These are phyloP conservation scores for Celoporthe dispersa DNA, from an alignment of 2,329 filamentous ascomycete species.

Conservation along the genomic window DNA sequence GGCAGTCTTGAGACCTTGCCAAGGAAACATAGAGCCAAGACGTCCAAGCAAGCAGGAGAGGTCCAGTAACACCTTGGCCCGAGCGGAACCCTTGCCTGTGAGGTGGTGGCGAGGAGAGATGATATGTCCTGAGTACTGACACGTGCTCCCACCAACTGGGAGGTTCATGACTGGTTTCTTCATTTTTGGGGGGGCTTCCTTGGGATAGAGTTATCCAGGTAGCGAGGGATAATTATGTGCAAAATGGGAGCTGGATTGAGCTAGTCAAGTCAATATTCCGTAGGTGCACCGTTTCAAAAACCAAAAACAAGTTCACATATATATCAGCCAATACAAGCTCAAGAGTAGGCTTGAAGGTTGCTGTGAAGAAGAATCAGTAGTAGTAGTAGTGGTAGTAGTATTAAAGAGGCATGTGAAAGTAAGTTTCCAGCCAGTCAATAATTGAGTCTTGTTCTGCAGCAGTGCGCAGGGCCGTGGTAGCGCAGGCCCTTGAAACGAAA, in stretches of 20 bases:
- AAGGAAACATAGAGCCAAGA: conserved; percentile 34
- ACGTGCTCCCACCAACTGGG: background rate
- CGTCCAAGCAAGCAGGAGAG: background rate
- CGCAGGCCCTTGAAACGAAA: conserved; percentile 7
- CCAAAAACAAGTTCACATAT: background rate
- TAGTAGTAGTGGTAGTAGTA: too few relatives aligned
- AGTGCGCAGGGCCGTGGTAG: background rate
- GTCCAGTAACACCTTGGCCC: too few relatives aligned
- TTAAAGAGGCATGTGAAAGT: background rate
- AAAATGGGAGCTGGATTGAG: too few relatives aligned
- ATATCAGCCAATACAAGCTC: too few relatives aligned
- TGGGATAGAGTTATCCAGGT: background rate
- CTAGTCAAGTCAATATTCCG: background rate
- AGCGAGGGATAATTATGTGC: too few relatives aligned
- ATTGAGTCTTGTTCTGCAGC: background rate
- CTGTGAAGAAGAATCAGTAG: too few relatives aligned
- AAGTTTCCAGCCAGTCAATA: background rate
- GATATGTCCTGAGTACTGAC: background rate
- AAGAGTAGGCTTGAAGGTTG: background rate
- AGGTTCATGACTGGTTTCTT: background rate
- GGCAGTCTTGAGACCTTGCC: conserved; percentile 44
- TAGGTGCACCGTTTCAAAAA: background rate
- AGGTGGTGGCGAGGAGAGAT: background rate
- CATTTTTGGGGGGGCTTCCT: background rate
- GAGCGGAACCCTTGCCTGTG: background rate